A percentile compares a stretch with the other conserved stretches of the same genome.
These are phyloP conservation scores for Hypoxylon sp. DNA, from an alignment of 2,329 filamentous ascomycete genomes.

Conservation along the genomic window DNA sequence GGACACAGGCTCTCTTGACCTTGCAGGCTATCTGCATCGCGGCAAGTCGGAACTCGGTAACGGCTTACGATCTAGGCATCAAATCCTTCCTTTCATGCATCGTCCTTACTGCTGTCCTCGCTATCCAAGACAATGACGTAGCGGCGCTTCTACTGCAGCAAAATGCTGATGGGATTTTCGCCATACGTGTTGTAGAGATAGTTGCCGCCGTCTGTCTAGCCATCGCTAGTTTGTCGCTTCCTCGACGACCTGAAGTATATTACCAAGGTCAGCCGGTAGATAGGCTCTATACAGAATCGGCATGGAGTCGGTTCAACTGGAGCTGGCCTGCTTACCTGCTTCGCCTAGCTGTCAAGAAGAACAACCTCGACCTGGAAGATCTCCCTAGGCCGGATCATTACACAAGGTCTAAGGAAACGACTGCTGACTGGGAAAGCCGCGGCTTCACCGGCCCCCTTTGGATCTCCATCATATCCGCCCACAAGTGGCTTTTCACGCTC, in stretches of 20 bases:
- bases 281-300: conserved; percentile 71
- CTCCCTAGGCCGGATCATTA: conserved; percentile 72
- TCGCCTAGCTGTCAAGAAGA: conserved; percentile 68
- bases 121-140: conserved; percentile 62
- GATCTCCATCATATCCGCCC: conserved; percentile 71
- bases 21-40: conserved; percentile 67
- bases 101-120: conserved; percentile 60
- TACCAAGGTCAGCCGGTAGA: conserved; percentile 73
- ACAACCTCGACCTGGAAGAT: conserved; percentile 73
- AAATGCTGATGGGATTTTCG: conserved; percentile 55
- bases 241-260: conserved; percentile 78
- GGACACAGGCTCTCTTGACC: conserved; percentile 64
- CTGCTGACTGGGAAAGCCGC: conserved; percentile 64
- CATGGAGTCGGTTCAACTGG: conserved; percentile 75
- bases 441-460: conserved; percentile 69
- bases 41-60: conserved; percentile 65
- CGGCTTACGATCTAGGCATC: conserved; percentile 68
- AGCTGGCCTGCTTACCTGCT: conserved; percentile 74
- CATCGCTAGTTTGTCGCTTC: conserved; percentile 69
- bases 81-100: conserved; percentile 66
- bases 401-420: conserved; percentile 66
- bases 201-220: conserved; percentile 61
- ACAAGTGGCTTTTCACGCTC: conserved; percentile 68
- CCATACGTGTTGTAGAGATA: conserved; percentile 66
- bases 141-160: conserved; percentile 55